These are phyloP conservation scores for Colletotrichum melonis DNA, from an alignment of 2,329 filamentous ascomycete genomes.

Conservation along the genomic window DNA sequence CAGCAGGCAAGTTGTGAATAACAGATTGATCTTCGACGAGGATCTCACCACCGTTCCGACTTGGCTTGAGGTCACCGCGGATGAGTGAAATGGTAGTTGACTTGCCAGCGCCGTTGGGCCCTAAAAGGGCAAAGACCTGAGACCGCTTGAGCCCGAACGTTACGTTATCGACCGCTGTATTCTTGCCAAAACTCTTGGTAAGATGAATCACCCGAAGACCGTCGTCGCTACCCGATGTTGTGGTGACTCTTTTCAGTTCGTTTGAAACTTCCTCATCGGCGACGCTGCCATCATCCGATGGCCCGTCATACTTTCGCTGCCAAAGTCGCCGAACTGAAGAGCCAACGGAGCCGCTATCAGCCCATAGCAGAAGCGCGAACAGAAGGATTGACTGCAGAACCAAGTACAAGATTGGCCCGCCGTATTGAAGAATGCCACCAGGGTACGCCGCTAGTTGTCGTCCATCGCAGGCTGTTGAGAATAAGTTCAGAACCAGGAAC, in stretches of 20 bases:
- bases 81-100: conserved; percentile 91
- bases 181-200: conserved; percentile 81
- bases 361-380: conserved; percentile 80
- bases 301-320: conserved; percentile 20
- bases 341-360: conserved; percentile 79
- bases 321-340: conserved; percentile 56
- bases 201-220: conserved; percentile 84
- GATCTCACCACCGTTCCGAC: conserved; percentile 78
- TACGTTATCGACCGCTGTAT: conserved; percentile 87
- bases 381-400: conserved; percentile 78
- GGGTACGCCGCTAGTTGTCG: conserved; percentile 74
- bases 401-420: conserved; percentile 87
- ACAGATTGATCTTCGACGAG: conserved; percentile 84
- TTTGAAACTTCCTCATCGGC: conserved; percentile 71
- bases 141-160: conserved; percentile 84
- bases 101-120: conserved; percentile 92
- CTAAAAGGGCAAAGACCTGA: conserved; percentile 89
- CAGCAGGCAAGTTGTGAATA: conserved; percentile 75
- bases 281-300: conserved; percentile 38
- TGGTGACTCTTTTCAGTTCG: conserved; percentile 73
- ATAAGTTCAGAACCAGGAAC: conserved; percentile 84
- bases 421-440: conserved; percentile 78
- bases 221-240: conserved; percentile 59
- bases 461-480: conserved; percentile 80
- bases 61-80: conserved; percentile 85